Base-by-base conservation (phyloP, 129 eudicot species). In the Pulicaria dysenterica region DNA sequence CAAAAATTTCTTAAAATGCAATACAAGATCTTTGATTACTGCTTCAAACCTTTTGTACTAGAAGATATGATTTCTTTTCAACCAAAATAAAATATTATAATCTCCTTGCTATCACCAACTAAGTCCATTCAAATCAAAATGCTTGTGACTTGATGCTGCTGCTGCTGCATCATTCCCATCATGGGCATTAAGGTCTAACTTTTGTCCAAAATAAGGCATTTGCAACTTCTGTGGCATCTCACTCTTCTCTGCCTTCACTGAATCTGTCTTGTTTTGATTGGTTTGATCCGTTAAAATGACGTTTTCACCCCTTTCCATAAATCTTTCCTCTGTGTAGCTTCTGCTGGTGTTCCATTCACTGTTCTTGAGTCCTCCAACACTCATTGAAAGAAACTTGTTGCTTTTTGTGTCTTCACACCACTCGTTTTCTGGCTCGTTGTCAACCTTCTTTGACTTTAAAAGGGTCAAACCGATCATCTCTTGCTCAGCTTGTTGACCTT, bases 61-160 rank as follows among this genome's bases (percentile, higher is more conserved):
- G 62, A 41, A 74, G 38, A 41, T 16, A 53, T 51, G 64, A 40
- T 51, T 64, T 43, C 31, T 24, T 43, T 60, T 61, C n/a, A 72
- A 63, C 45, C 45, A 58, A 34, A 70, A 14, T 58, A 69, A 59
- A 70, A 14, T 58, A 69, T 48, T 58, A 17, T 55, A 34, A 44
- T 53, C 58, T 56, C 15, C 37, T 38, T 69, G 40, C 5, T 15
- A 47, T 77, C 82, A 79, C 96, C 96, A 89, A 80, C 91, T 79
- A 48, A 94, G 81, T 39, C 98, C 96, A 79, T 94, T 94, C 64
- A 94, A 82, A 79, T 94, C 99, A 37, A 94, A 77, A 45, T 90
- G 91, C 73, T 88, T 86, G 77, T 77, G 77, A 48, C 85, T 85
- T 39, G 89, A 80, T 70, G 86, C 82, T 19, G 76, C 83, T 39